Evolutionary conservation across 106 monocot species (phyloP), one percentile per base, ranked within the genome.

Genomic region (Dendrobium huoshanense): DNA sequence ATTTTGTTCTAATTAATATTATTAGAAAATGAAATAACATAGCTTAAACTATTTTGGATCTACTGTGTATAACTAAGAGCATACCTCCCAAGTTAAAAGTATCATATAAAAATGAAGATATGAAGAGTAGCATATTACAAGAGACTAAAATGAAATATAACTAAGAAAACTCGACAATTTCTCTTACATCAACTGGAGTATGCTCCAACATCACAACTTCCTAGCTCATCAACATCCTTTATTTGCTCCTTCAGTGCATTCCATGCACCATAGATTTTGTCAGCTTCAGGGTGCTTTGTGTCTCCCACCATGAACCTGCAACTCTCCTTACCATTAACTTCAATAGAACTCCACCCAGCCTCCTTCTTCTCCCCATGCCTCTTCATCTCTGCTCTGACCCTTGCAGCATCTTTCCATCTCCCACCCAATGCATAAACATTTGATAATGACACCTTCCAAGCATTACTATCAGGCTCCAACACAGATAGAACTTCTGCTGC

Each of bases 281-380:
- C 67, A 80, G 82, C 79, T 75, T 88, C 77, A 16, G 79, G 80
- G 79, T 86, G 86, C 78, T 86, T 84, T 37, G 82, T 83, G 67
- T 88, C 91, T 41, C 85, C 91, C 4, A 64, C 82, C 51, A 84
- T 61, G 48, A 91, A 91, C 76, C 45, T 82, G 29, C 80, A 75
- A 25, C 80, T 83, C 47, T 80, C 83, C 77, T 58, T 70, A 18
- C 79, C 78, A n/a, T 75, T 72, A 31, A 85, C 42, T 33, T 91
- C 90, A 11, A 88, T 82, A 75, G 76, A 84, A 58, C 91, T 88
- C 86, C 82, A 88, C 22, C 82, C 91, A 9, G 84, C 82, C 72
- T 88, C 82, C 56, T 91, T 88, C 72, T 74, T 84, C 61, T 10
- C 67, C 8, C 75, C 79, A 29, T 79, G 25, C 27, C 72, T 81